Base-by-base conservation (phyloP, 2,329 filamentous ascomycete genomes). In the Xylaria sp. region DNA sequence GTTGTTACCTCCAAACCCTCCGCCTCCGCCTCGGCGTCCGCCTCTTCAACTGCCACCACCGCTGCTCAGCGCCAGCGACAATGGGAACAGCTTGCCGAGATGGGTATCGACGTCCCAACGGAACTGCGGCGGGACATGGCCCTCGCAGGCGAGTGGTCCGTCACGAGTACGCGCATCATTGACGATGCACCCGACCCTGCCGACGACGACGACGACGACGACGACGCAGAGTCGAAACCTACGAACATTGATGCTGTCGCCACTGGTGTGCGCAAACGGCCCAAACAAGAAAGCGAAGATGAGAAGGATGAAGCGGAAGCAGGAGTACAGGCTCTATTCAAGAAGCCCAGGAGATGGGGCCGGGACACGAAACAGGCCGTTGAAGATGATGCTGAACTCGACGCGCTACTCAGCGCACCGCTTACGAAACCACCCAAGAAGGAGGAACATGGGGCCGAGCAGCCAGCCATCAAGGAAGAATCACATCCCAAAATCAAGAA, bases 141-240 rank as follows among this genome's bases (percentile, higher is more conserved):
- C 5, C 90, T 98, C 83, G 90, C 91, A 3, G 94, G 96, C 39
- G 92, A 97, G 62, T 99, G 95, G 95, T 89, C 93, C 0, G 88
- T 91, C 12, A 90, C 88, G 67, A 89, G 87, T 6, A 88, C 93
- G 49, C 85, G 89, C 54, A 85, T 89, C 3, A 80, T 90, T 25
- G 81, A 85, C 15, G 83, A 85, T 12, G 79, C 80, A 15, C 72
- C 72, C 25, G 72, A 70, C 79, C 74, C 39, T 73, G 82, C 85
- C 23, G 82, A 85, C 25, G 82, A 82, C 6, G 79, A 80, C 54
- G 80, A 82, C 23, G 82, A 85, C 25, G 82, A 82, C 6, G 79
- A 80, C 54, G 80, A 82, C 31, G 78, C 8, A 2, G 51, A 69
- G 36, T 54, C 81, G 36, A 81, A 82, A 7, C 78, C 79, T 31